These are phyloP conservation scores for Candida parachauliodes DNA, from an alignment of 805 yeast genomes.

Conservation along the genomic window DNA sequence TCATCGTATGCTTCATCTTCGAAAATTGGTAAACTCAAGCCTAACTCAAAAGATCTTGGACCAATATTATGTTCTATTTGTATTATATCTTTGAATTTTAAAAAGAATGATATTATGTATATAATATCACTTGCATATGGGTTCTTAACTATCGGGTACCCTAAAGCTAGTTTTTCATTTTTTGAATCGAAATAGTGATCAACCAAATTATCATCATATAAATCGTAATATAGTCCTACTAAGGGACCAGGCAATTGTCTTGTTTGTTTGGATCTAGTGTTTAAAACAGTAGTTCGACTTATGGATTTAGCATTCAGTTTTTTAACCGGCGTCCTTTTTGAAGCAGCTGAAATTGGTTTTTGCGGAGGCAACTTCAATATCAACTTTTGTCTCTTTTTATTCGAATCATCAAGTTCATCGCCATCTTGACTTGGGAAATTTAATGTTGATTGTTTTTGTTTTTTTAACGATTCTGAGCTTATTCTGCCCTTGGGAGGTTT, in stretches of 20 bases:
- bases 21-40: slow-evolving; percentile 23
- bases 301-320: slow-evolving; percentile 1
- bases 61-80: slow-evolving; percentile 20
- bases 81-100: slow-evolving; percentile 27
- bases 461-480: slow-evolving; percentile 18
- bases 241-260: slow-evolving; percentile 40
- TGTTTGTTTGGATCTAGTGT: slow-evolving; percentile 24
- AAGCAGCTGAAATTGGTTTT: not conserved
- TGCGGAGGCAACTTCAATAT: slow-evolving; percentile 7
- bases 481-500: slow-evolving; percentile 23
- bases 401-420: not conserved
- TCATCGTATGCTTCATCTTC: not conserved
- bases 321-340: not conserved
- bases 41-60: slow-evolving; percentile 37
- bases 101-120: slow-evolving; percentile 28
- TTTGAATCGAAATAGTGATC: slow-evolving; percentile 13
- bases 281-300: slow-evolving; percentile 31
- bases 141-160: slow-evolving; percentile 23
- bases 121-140: slow-evolving; percentile 32
- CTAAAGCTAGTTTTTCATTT: slow-evolving; percentile 30
- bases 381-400: slow-evolving; percentile 7
- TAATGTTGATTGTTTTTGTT: slow-evolving; percentile 15
- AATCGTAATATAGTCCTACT: slow-evolving; percentile 29
- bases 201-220: slow-evolving; percentile 35
- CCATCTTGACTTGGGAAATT: slow-evolving; percentile 1